A percentile compares a stretch with the other conserved stretches of the same genome.
These are phyloP conservation scores for Tricholoma matsutake DNA, from an alignment of 768 basidiomycete species.

Conservation along the genomic window DNA sequence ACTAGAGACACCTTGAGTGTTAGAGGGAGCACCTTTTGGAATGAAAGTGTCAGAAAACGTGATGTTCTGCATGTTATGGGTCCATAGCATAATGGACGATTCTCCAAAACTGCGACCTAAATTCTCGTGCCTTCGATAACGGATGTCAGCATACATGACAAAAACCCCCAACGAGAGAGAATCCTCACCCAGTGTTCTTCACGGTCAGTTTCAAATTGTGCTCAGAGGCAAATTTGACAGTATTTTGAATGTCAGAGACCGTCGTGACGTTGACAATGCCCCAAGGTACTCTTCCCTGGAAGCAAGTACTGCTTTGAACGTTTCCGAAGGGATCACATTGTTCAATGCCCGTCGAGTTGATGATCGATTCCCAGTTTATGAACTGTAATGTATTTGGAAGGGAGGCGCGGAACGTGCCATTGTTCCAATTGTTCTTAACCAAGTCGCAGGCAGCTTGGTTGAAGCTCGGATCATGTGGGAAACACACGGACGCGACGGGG, in stretches of 20 bases:
- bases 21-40: slow-evolving; percentile 30
- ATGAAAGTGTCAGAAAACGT: slow-evolving; percentile 25
- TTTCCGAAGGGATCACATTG: too few relatives aligned
- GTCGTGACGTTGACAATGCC: slow-evolving; percentile 39
- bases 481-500: neutral
- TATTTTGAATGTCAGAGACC: slow-evolving; percentile 35
- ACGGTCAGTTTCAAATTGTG: slow-evolving; percentile 37
- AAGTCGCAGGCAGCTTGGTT: too few relatives aligned
- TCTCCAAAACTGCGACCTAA: slow-evolving; percentile 43
- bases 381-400: neutral
- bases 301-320: too few relatives aligned
- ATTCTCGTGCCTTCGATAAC: slow-evolving; percentile 37
- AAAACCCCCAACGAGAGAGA: neutral
- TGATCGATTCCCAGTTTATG: too few relatives aligned
- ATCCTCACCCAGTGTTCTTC: slow-evolving; percentile 31
- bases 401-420: neutral
- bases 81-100: slow-evolving; percentile 39
- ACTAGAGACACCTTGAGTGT: too few relatives aligned
- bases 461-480: neutral
- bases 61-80: slow-evolving; percentile 33
- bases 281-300: slow-evolving; percentile 40
- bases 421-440: neutral
- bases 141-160: slow-evolving; percentile 7
- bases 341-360: too few relatives aligned
- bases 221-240: slow-evolving; percentile 33